phyloP scores from a whole-genome alignment of 1,284 basidiomycete genomes.

The Abortiporus biennis region DNA sequence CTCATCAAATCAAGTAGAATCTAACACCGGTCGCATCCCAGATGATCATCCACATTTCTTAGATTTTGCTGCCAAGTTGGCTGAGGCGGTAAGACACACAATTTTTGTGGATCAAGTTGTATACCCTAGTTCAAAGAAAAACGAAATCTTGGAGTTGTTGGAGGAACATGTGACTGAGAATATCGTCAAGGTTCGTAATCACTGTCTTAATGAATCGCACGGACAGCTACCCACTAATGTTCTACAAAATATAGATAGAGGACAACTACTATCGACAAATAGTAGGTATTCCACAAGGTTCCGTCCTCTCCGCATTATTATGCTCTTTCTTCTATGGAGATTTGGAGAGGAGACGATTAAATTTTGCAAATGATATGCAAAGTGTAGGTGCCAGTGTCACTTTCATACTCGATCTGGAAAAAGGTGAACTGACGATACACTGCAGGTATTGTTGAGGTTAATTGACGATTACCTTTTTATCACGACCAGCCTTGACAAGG shows the following conservation, averaged over 20 bases:
- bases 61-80: slow-evolving; percentile 60
- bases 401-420: too few relatives aligned
- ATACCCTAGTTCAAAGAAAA: slow-evolving; percentile 51
- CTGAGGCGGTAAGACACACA: slow-evolving; percentile 62
- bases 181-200: slow-evolving; percentile 70
- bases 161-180: slow-evolving; percentile 90
- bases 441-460: slow-evolving; percentile 78
- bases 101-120: slow-evolving; percentile 83
- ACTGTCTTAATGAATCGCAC: too few relatives aligned
- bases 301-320: slow-evolving; percentile 81
- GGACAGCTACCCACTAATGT: not conserved
- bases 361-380: slow-evolving; percentile 50
- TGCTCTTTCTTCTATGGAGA: slow-evolving; percentile 95
- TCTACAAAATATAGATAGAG: slow-evolving; percentile 54
- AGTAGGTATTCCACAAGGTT: slow-evolving; percentile 95
- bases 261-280: slow-evolving; percentile 76
- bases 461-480: slow-evolving; percentile 95
- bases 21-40: too few relatives aligned
- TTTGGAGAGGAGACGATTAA: slow-evolving; percentile 66
- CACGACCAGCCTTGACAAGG: slow-evolving; percentile 62
- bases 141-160: slow-evolving; percentile 68
- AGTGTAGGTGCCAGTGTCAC: too few relatives aligned
- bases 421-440: not conserved
- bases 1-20: too few relatives aligned
- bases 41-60: slow-evolving; percentile 74